Base-by-base conservation (phyloP, 306 rosid species). In the Abrus precatorius region DNA sequence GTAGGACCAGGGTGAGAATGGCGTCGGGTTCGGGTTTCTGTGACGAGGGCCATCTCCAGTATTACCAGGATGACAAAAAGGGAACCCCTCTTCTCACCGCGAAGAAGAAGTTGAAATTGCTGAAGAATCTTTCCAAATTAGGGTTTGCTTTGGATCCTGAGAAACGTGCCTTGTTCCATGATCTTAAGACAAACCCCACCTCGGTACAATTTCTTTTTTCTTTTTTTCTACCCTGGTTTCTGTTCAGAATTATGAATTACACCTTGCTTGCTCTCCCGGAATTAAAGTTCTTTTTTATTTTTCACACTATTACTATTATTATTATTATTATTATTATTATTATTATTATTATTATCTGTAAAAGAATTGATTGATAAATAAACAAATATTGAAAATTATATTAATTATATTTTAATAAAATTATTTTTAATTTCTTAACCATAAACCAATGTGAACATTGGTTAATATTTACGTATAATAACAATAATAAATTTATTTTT, bases 61-160 rank as follows among this genome's bases (percentile, higher is more conserved):
- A 88, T 71, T 90, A 90, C 78, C 60, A 76, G n/a, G 88, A 77
- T 3, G 72, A 47, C 85, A 78, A 80, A 5, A 81, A 84, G 87
- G 88, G 70, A 54, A n/a, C 74, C 7, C 71, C 59, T 71, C 69
- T 77, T 34, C 12, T 85, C 2, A 68, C 86, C 30, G 57, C 79
- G 6, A 89, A 89, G 85, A 91, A 89, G 82, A 90, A 87, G 84
- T 6, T 92, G 85, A 92, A 89, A 80, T 40, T 89, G 77, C 78
- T 95, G 8, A 84, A 85, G 82, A 91, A 84, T 4, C 81, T 94
- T 7, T 34, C 87, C 30, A 66, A 85, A 57, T 82, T 85, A 32
- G 88, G 88, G 41, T 64, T 85, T 38, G 64, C 78, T 11, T 61
- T 72, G 29, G 91, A 80, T 74, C 5, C 87, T 3, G 54, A 74